Conservation (phyloP, 1,284 basidiomycete genomes). For the Rhodotorula sp. region DNA sequence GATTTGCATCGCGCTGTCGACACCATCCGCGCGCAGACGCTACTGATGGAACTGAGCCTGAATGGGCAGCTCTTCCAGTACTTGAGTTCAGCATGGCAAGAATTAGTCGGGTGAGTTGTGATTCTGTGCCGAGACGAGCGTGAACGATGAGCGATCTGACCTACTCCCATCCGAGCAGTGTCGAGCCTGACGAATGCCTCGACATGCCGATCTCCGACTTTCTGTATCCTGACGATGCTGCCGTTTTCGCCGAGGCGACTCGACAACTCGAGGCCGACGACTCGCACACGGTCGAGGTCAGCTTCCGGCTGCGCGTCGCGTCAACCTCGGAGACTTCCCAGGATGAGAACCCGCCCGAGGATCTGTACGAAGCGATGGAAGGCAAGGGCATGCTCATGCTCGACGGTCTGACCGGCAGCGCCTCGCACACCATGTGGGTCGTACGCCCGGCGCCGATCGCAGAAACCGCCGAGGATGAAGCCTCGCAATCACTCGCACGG, state of each 20-base stretch:
- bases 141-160: background rate
- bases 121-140: slow-evolving; percentile 6
- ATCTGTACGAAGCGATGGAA: slow-evolving; percentile 63
- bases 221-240: slow-evolving; percentile 77
- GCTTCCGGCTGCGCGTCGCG: slow-evolving; percentile 78
- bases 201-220: slow-evolving; percentile 78
- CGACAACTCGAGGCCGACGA: slow-evolving; percentile 83
- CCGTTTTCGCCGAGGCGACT: slow-evolving; percentile 84
- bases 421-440: slow-evolving; percentile 99
- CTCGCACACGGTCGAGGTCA: slow-evolving; percentile 88
- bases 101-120: slow-evolving; percentile 78
- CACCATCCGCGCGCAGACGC: slow-evolving; percentile 87
- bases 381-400: slow-evolving; percentile 99
- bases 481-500: slow-evolving; percentile 53
- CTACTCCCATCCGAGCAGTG: slow-evolving; percentile 53
- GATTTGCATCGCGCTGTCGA: slow-evolving; percentile 81
- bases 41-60: slow-evolving; percentile 90
- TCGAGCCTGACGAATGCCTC: slow-evolving; percentile 76
- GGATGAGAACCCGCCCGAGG: slow-evolving; percentile 46
- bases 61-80: slow-evolving; percentile 84
- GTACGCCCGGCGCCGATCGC: slow-evolving; percentile 64
- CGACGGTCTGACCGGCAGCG: slow-evolving; percentile 68
- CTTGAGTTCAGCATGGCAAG: slow-evolving; percentile 91
- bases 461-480: slow-evolving; percentile 32
- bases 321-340: slow-evolving; percentile 47